phyloP scores from a whole-genome alignment of 2,329 filamentous ascomycete genomes.

The Pseudophaeomoniella oleicola region DNA sequence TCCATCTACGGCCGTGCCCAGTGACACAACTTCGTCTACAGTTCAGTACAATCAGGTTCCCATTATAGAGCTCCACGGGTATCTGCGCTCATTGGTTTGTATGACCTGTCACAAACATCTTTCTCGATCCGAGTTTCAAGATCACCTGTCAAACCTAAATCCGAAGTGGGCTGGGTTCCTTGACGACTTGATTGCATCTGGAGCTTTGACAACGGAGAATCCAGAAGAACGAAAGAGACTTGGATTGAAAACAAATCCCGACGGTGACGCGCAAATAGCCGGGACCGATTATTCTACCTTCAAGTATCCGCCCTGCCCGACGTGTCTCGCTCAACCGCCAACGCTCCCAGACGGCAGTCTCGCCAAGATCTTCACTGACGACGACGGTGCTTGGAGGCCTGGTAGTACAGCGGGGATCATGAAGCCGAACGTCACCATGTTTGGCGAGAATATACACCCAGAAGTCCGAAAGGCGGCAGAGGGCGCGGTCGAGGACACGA shows the following conservation, averaged over 20 bases:
- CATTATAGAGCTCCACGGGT: slow-evolving; percentile 82
- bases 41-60: slow-evolving; percentile 51
- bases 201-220: slow-evolving; percentile 66
- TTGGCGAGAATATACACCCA: slow-evolving; percentile 70
- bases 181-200: slow-evolving; percentile 52
- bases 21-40: not conserved
- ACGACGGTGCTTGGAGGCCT: slow-evolving; percentile 62
- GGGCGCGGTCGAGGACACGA: slow-evolving; percentile 60
- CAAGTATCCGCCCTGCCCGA: slow-evolving; percentile 77
- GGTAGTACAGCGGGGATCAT: slow-evolving; percentile 60
- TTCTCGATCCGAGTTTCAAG: slow-evolving; percentile 60
- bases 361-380: slow-evolving; percentile 53
- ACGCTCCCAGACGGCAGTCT: slow-evolving; percentile 37
- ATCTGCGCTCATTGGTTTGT: slow-evolving; percentile 69
- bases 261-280: slow-evolving; percentile 85
- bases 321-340: slow-evolving; percentile 54
- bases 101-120: slow-evolving; percentile 61
- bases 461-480: slow-evolving; percentile 64
- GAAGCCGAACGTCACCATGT: slow-evolving; percentile 92
- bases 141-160: slow-evolving; percentile 61
- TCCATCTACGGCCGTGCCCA: not conserved
- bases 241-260: slow-evolving; percentile 75
- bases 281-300: slow-evolving; percentile 80
- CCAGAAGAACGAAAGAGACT: slow-evolving; percentile 50
- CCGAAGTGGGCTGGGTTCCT: slow-evolving; percentile 74